A percentile compares a stretch with the other conserved stretches of the same genome.
Conservation (phyloP, 768 basidiomycete genomes). For the Amanita inopinata region DNA sequence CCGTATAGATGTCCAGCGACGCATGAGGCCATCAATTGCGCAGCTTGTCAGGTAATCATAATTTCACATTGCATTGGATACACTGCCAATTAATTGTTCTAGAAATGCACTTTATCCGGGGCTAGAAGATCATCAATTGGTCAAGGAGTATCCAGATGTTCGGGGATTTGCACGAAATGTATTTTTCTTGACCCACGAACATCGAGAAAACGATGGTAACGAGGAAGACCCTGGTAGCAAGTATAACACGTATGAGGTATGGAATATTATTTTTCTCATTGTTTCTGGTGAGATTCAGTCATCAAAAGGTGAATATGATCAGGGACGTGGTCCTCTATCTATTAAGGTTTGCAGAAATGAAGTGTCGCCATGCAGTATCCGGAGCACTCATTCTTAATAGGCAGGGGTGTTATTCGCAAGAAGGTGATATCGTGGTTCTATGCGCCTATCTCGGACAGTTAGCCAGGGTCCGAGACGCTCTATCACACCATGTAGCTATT, state of each 20-base stretch:
- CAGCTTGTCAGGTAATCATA: slow-evolving; percentile 40
- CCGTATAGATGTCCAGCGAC: slow-evolving; percentile 57
- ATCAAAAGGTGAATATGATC: slow-evolving; percentile 31
- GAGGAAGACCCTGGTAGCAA: slow-evolving; percentile 57
- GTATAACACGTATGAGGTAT: slow-evolving; percentile 59
- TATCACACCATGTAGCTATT: slow-evolving; percentile 41
- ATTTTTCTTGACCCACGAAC: slow-evolving; percentile 56
- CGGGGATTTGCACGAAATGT: slow-evolving; percentile 55
- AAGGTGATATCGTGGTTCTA: slow-evolving; percentile 38
- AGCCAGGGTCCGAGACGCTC: slow-evolving; percentile 28
- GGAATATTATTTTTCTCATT: slow-evolving; percentile 3
- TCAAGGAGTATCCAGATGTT: slow-evolving; percentile 41
- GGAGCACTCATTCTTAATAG: slow-evolving; percentile 13
- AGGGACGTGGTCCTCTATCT: slow-evolving; percentile 33
- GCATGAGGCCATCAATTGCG: slow-evolving; percentile 68
- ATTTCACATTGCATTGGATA: background rate
- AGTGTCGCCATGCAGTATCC: background rate
- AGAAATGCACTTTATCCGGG: slow-evolving; percentile 48
- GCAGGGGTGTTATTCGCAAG: slow-evolving; percentile 34
- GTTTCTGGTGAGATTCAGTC: slow-evolving; percentile 3
- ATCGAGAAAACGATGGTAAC: slow-evolving; percentile 50
- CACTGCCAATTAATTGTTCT: slow-evolving; percentile 1
- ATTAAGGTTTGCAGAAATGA: slow-evolving; percentile 23
- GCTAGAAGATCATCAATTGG: slow-evolving; percentile 47
- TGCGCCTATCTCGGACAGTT: slow-evolving; percentile 40